A percentile compares a stretch with the other conserved stretches of the same genome.
These are phyloP conservation scores for Erysimum cheiranthoides DNA, from an alignment of 345 rosid genomes.

Conservation along the genomic window DNA sequence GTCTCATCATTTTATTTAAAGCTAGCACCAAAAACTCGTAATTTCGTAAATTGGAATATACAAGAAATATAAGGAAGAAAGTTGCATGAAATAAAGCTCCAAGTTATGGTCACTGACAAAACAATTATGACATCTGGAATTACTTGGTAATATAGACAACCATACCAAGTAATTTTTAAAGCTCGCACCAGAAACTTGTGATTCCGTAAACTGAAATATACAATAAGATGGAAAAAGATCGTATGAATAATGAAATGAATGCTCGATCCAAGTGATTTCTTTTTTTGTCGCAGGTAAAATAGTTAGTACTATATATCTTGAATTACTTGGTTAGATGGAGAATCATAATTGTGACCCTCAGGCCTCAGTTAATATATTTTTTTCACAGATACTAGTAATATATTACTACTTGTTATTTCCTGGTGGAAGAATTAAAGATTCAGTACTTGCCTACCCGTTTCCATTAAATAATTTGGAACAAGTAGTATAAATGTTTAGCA, in stretches of 20 bases:
- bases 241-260: slow-evolving; percentile 36
- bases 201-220: neutral
- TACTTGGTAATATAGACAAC: neutral
- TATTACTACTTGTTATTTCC: slow-evolving; percentile 27
- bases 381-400: slow-evolving; percentile 20
- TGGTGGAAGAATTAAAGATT: slow-evolving; percentile 44
- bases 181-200: neutral
- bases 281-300: slow-evolving; percentile 3
- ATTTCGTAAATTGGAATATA: slow-evolving; percentile 10
- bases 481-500: slow-evolving; percentile 29
- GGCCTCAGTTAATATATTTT: slow-evolving; percentile 3
- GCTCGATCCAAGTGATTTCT: neutral
- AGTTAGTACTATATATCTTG: neutral
- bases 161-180: neutral
- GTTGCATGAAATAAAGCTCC: slow-evolving; percentile 7
- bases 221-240: neutral
- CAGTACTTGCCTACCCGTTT: slow-evolving; percentile 44
- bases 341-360: slow-evolving; percentile 23
- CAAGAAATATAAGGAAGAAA: neutral
- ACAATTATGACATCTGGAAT: neutral
- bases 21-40: slow-evolving; percentile 28
- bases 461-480: slow-evolving; percentile 25
- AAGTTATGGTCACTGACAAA: neutral
- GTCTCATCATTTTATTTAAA: slow-evolving; percentile 25
- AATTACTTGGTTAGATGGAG: slow-evolving; percentile 23